phyloP scores from a whole-genome alignment of 306 rosid species.

The Ochetophila trinervis region DNA sequence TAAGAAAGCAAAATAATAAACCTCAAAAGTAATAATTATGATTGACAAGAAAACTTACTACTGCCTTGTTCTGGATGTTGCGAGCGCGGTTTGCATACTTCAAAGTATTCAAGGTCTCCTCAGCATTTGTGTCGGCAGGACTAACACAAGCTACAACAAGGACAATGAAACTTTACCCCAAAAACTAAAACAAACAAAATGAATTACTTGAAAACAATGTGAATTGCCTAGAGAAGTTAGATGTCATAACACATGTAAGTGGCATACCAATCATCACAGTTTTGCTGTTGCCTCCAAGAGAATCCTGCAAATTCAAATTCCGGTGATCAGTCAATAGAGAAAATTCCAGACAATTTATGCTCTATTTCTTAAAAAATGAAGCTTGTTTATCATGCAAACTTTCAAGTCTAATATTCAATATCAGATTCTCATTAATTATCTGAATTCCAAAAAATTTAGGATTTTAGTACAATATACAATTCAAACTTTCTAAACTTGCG shows the following conservation, averaged over 20 bases:
- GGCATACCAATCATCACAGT: constrained; percentile 93
- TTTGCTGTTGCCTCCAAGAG: constrained; percentile 97
- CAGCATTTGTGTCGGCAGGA: constrained; percentile 98
- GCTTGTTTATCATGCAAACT: background rate
- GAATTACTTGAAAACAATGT: background rate
- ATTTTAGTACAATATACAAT: no score
- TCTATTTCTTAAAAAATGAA: no score
- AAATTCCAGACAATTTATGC: background rate
- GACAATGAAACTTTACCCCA: constrained; percentile 18
- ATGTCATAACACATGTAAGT: background rate
- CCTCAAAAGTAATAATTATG: constrained; percentile 10
- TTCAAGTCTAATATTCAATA: no score
- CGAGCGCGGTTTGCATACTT: constrained; percentile 99
- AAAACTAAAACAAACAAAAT: background rate
- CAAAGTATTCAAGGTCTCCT: constrained; percentile 91
- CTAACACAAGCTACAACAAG: constrained; percentile 81
- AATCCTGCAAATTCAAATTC: constrained; percentile 59
- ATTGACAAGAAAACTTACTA: constrained; percentile 50
- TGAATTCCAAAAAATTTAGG: no score
- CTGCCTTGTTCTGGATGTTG: constrained; percentile 92
- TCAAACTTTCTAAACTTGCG: no score
- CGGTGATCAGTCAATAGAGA: constrained; percentile 17
- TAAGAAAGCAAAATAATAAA: constrained; percentile 13
- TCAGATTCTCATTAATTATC: no score
- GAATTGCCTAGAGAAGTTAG: constrained; percentile 1